These are phyloP conservation scores for Angophora floribunda DNA, from an alignment of 345 rosid species.

Conservation along the genomic window DNA sequence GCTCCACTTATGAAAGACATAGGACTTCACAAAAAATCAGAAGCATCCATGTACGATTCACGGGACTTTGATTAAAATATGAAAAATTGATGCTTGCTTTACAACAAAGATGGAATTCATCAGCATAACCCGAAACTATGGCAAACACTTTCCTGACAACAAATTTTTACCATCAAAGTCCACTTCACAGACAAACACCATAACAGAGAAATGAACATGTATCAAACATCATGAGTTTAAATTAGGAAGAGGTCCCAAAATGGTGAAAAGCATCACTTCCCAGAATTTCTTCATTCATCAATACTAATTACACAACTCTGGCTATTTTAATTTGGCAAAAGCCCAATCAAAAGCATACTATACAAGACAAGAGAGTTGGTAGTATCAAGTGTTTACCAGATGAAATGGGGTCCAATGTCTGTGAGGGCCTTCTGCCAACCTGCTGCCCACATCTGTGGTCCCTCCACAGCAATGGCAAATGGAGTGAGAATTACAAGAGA, in stretches of 20 bases:
- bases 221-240: not conserved
- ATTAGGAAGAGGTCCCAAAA: not conserved
- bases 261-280: not conserved
- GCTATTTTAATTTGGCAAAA: not conserved
- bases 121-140: not conserved
- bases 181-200: not conserved
- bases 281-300: not conserved
- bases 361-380: not conserved
- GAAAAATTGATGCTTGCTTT: not conserved
- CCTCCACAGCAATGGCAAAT: constrained; percentile 93
- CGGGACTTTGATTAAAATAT: not conserved
- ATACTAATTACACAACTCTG: not conserved
- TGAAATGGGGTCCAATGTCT: constrained; percentile 73
- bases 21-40: not conserved
- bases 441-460: constrained; percentile 93
- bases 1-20: not conserved
- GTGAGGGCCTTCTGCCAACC: constrained; percentile 74
- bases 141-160: not conserved
- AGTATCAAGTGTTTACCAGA: constrained; percentile 40
- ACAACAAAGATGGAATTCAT: not conserved
- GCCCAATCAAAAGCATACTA: not conserved
- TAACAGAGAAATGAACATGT: not conserved
- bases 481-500: constrained; percentile 91
- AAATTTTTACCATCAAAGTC: not conserved
- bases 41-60: not conserved